Evolutionary conservation across 1,139 yeast species (phyloP).

Genomic region (Casaregolazyma lundiana): DNA sequence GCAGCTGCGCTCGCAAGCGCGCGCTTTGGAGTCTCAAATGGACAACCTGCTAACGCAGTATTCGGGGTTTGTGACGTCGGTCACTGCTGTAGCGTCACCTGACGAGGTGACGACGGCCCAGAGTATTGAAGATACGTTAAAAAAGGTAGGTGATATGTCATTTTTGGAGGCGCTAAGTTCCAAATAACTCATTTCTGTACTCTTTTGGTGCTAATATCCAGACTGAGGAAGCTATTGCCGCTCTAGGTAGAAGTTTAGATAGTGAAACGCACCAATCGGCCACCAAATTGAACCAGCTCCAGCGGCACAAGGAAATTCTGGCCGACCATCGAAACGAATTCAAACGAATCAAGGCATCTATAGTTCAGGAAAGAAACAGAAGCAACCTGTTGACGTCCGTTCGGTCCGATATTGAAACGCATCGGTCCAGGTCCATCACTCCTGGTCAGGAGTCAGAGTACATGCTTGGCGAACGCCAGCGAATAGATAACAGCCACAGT

Average conservation of each 20-base stretch:
- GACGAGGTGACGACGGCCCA: constrained; percentile 43
- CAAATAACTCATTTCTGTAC: background rate
- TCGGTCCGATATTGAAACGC: constrained; percentile 67
- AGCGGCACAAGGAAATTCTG: constrained; percentile 74
- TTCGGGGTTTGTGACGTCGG: constrained; percentile 49
- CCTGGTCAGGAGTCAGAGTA: constrained; percentile 53
- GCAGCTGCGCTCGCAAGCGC: constrained; percentile 50
- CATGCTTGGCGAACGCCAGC: constrained; percentile 67
- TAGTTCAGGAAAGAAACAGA: constrained; percentile 71
- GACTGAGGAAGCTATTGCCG: constrained; percentile 41
- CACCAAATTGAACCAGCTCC: constrained; percentile 73
- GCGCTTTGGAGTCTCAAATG: constrained; percentile 54
- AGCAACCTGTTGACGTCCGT: constrained; percentile 70
- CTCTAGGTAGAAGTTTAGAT: constrained; percentile 46
- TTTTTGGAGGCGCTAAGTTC: background rate
- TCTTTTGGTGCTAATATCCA: constrained; percentile 13
- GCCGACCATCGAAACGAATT: constrained; percentile 66
- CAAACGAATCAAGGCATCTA: constrained; percentile 52
- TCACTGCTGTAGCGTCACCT: constrained; percentile 43
- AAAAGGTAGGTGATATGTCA: constrained; percentile 26
- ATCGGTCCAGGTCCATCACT: constrained; percentile 41
- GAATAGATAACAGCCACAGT: constrained; percentile 69
- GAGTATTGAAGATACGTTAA: constrained; percentile 15
- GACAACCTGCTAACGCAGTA: constrained; percentile 47
- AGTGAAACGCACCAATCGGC: constrained; percentile 59